Conservation (phyloP, 345 rosid genomes). For the Reutealis trisperma region DNA sequence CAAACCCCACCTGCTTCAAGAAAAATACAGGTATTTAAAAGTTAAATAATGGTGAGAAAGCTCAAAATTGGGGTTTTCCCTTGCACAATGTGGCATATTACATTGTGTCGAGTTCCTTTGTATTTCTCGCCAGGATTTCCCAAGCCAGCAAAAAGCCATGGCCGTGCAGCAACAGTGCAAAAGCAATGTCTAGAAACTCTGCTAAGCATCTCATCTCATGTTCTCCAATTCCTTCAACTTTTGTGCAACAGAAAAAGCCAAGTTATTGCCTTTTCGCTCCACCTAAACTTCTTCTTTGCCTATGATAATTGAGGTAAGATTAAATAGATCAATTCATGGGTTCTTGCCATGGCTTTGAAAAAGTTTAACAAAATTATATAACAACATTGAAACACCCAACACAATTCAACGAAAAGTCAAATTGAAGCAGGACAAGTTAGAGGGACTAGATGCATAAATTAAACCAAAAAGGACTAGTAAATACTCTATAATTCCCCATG, state of each 20-base stretch:
- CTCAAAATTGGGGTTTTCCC: not conserved
- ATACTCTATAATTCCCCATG: too few species aligned
- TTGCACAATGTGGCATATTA: slow-evolving; percentile 14
- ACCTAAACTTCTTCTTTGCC: not conserved
- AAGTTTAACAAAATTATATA: too few species aligned
- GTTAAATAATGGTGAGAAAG: slow-evolving; percentile 4
- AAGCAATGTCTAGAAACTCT: slow-evolving; percentile 47
- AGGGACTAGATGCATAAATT: too few species aligned
- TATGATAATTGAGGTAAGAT: too few species aligned
- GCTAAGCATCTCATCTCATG: slow-evolving; percentile 21
- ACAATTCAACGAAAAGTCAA: too few species aligned
- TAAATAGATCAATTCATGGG: too few species aligned
- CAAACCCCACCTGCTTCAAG: slow-evolving; percentile 65
- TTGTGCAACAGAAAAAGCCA: not conserved
- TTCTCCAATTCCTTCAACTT: not conserved
- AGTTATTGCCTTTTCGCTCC: not conserved
- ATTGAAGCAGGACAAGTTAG: too few species aligned
- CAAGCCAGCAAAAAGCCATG: slow-evolving; percentile 84
- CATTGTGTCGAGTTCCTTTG: slow-evolving; percentile 84
- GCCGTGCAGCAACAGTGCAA: slow-evolving; percentile 51
- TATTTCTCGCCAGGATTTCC: slow-evolving; percentile 92
- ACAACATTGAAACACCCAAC: too few species aligned
- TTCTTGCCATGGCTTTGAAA: too few species aligned
- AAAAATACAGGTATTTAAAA: not conserved
- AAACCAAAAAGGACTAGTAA: too few species aligned